phyloP scores from a whole-genome alignment of 2,329 filamentous ascomycete species.

The Claviceps humidiphila region DNA sequence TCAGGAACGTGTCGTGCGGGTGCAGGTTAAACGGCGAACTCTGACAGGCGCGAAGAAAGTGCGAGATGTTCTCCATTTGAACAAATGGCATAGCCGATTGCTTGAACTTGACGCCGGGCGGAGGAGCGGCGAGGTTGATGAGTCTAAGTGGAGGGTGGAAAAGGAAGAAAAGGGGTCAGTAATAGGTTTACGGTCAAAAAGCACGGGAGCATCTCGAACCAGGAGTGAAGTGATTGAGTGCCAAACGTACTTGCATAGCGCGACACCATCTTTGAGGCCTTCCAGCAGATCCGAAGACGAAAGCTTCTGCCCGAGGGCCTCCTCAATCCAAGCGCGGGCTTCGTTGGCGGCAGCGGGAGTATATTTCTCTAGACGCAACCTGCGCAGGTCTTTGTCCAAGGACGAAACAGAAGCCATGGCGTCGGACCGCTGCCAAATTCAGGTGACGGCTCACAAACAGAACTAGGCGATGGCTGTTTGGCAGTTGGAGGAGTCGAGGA shows the following conservation, averaged over 20 bases:
- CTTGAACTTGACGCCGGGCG: constrained; percentile 79
- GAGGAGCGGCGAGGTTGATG: constrained; percentile 64
- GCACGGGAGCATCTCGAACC: no score
- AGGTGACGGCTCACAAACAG: background rate
- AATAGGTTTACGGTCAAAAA: background rate
- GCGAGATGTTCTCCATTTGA: constrained; percentile 98
- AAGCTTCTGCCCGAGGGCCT: constrained; percentile 60
- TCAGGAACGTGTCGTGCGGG: constrained; percentile 90
- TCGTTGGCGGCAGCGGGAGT: constrained; percentile 84
- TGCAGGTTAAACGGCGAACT: constrained; percentile 72
- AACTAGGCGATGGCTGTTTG: background rate
- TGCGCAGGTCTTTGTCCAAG: constrained; percentile 90
- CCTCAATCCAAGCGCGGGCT: constrained; percentile 74
- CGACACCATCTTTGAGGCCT: constrained; percentile 77
- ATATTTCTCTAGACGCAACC: constrained; percentile 82
- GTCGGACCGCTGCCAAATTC: background rate
- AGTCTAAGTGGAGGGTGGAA: constrained; percentile 41
- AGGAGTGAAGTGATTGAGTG: background rate
- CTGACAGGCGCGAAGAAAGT: constrained; percentile 85
- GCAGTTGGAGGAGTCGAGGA: background rate
- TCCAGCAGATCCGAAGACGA: constrained; percentile 67
- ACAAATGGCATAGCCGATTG: constrained; percentile 92
- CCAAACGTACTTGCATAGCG: constrained; percentile 67
- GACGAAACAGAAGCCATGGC: constrained; percentile 86
- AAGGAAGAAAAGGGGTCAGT: background rate